Conservation (phyloP, 1,284 basidiomycete genomes). For the Cryptococcus sp. region DNA sequence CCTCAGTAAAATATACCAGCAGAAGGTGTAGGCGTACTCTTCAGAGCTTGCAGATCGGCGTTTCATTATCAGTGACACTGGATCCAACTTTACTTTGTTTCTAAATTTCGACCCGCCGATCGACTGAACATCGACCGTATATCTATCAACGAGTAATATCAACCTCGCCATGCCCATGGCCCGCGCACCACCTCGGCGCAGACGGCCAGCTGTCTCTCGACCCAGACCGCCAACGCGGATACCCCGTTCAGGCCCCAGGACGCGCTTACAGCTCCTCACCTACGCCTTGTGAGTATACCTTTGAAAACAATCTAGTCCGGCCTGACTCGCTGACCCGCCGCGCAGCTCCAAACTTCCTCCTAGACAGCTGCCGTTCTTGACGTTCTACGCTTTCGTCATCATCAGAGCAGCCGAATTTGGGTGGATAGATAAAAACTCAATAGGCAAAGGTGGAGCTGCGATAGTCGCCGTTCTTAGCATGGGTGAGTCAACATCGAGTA, state of each 20-base stretch:
- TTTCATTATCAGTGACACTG: too few relatives aligned
- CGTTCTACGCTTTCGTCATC: conserved; percentile 31
- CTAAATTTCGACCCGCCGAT: too few relatives aligned
- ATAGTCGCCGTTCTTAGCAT: conserved; percentile 44
- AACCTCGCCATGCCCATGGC: conserved; percentile 1
- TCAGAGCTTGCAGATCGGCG: too few relatives aligned
- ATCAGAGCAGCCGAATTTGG: conserved; percentile 19
- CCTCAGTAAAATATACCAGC: too few relatives aligned
- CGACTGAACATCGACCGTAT: too few relatives aligned
- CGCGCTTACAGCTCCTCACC: conserved; percentile 30
- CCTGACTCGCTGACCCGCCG: neutral
- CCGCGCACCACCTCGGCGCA: neutral
- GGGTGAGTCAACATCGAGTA: conserved; percentile 32
- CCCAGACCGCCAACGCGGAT: neutral
- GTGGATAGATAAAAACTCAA: conserved; percentile 22
- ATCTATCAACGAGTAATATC: too few relatives aligned
- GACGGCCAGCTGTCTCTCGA: neutral
- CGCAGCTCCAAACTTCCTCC: conserved; percentile 38
- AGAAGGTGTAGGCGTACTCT: too few relatives aligned
- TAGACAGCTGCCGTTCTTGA: conserved; percentile 33
- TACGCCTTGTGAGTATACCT: conserved; percentile 33
- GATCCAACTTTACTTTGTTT: too few relatives aligned
- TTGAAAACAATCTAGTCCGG: neutral
- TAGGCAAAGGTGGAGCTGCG: conserved; percentile 38
- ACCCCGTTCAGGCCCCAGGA: neutral